A percentile compares a stretch with the other conserved stretches of the same genome.
phyloP scores from a whole-genome alignment of 2,329 filamentous ascomycete species.

The Tolypocladium tundrense region DNA sequence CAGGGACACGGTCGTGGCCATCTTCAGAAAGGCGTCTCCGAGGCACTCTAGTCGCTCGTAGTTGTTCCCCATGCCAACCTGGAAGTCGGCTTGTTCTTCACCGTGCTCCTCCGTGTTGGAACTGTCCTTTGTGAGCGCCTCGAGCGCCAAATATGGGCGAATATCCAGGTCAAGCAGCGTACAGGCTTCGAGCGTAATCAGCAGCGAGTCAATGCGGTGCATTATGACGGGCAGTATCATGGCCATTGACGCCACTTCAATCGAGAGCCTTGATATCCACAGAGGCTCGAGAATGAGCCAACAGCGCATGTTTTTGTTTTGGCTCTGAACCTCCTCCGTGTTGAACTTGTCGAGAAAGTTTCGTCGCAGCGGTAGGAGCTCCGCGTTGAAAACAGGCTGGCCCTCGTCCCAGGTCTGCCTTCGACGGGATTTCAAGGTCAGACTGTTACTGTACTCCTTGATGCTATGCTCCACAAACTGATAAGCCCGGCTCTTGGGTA shows the following conservation, averaged over 20 bases:
- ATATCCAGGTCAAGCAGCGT: constrained; percentile 53
- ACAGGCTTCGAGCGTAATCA: constrained; percentile 72
- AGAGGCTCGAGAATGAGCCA: constrained; percentile 71
- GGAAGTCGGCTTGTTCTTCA: constrained; percentile 59
- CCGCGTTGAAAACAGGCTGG: constrained; percentile 75
- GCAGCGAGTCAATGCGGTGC: constrained; percentile 67
- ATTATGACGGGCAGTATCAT: constrained; percentile 77
- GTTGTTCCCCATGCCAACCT: constrained; percentile 81
- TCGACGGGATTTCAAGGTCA: constrained; percentile 51
- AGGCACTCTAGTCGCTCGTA: constrained; percentile 93
- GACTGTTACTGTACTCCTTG: constrained; percentile 72
- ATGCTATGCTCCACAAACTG: constrained; percentile 46
- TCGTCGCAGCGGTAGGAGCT: constrained; percentile 64
- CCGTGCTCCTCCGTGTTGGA: constrained; percentile 70
- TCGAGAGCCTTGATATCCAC: constrained; percentile 63
- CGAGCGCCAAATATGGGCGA: constrained; percentile 60
- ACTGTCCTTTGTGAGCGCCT: constrained; percentile 87
- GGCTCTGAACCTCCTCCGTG: constrained; percentile 29
- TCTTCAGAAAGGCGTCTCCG: constrained; percentile 89
- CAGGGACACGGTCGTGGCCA: constrained; percentile 83
- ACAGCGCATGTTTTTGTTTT: constrained; percentile 29
- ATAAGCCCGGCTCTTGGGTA: constrained; percentile 33
- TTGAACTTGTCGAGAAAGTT: constrained; percentile 69
- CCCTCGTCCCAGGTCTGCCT: constrained; percentile 45
- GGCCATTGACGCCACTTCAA: constrained; percentile 59